A percentile compares a stretch with the other conserved stretches of the same genome.
These are phyloP conservation scores for Astrothelium macrocarpum DNA, from an alignment of 495 filamentous ascomycete species.

Conservation along the genomic window DNA sequence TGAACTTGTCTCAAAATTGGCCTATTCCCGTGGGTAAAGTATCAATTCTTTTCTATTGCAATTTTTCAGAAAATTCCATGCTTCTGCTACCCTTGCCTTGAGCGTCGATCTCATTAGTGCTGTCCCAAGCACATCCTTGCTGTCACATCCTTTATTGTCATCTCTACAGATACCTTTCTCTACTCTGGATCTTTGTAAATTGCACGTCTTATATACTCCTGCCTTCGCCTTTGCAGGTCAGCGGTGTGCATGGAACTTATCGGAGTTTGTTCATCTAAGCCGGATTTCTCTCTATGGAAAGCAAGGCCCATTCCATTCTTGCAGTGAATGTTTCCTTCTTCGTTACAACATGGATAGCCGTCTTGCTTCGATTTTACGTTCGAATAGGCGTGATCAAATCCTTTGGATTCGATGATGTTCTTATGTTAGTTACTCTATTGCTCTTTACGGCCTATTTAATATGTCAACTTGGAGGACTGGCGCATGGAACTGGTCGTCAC, in stretches of 20 bases:
- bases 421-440: constrained; percentile 12
- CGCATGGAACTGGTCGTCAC: constrained; percentile 11
- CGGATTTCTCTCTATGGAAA: neutral
- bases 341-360: constrained; percentile 9
- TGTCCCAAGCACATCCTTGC: neutral
- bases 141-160: neutral
- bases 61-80: neutral
- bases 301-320: constrained; percentile 5
- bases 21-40: neutral
- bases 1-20: neutral
- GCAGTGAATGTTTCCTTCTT: constrained; percentile 10
- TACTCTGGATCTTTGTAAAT: too few relatives aligned
- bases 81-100: too few relatives aligned
- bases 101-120: neutral
- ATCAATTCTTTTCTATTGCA: neutral
- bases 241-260: neutral
- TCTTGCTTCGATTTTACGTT: constrained; percentile 11
- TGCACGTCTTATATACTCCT: too few relatives aligned
- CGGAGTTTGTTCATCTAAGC: neutral
- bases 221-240: too few relatives aligned
- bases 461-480: constrained; percentile 10
- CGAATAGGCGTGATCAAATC: constrained; percentile 9
- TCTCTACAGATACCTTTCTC: too few relatives aligned
- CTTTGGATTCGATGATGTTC: constrained; percentile 10
- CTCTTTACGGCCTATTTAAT: constrained; percentile 13